A percentile compares a stretch with the other conserved stretches of the same genome.
These are phyloP conservation scores for Melanomma pulvis-pyrius DNA, from an alignment of 495 filamentous ascomycete genomes.

Conservation along the genomic window DNA sequence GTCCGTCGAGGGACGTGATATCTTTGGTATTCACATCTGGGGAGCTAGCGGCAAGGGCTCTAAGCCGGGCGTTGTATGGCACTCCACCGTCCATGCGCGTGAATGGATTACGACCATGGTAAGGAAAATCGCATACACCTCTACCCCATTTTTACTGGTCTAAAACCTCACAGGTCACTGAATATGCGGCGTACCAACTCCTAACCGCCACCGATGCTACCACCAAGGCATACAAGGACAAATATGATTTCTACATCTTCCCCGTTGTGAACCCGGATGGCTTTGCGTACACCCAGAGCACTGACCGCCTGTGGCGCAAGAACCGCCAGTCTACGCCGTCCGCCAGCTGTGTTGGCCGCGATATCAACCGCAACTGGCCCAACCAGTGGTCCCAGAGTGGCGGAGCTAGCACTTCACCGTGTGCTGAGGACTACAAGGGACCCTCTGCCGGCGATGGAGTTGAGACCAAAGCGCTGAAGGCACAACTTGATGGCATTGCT, in stretches of 20 bases:
- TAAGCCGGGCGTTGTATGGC: slow-evolving; percentile 62
- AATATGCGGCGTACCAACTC: slow-evolving; percentile 61
- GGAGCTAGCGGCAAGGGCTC: slow-evolving; percentile 56
- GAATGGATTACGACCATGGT: slow-evolving; percentile 64
- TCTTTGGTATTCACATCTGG: slow-evolving; percentile 64
- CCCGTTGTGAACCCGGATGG: slow-evolving; percentile 67
- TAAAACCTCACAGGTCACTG: slow-evolving; percentile 42
- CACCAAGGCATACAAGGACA: slow-evolving; percentile 54
- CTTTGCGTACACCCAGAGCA: slow-evolving; percentile 65
- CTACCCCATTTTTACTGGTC: not conserved
- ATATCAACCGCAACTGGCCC: slow-evolving; percentile 68
- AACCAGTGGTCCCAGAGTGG: slow-evolving; percentile 54
- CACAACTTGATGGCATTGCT: slow-evolving; percentile 48
- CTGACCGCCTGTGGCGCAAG: slow-evolving; percentile 65
- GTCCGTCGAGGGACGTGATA: slow-evolving; percentile 54
- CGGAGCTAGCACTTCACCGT: slow-evolving; percentile 57
- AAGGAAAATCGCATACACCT: not conserved
- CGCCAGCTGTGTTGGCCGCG: slow-evolving; percentile 56
- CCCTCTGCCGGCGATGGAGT: slow-evolving; percentile 50
- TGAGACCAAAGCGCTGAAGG: slow-evolving; percentile 54
- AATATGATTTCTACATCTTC: slow-evolving; percentile 66
- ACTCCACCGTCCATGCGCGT: slow-evolving; percentile 65
- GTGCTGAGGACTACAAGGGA: slow-evolving; percentile 59
- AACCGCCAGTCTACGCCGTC: slow-evolving; percentile 56
- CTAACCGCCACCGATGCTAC: slow-evolving; percentile 48